A percentile compares a stretch with the other conserved stretches of the same genome.
Evolutionary conservation across 257 asterid species (phyloP).

Genomic region (Solanum sejunctum): DNA sequence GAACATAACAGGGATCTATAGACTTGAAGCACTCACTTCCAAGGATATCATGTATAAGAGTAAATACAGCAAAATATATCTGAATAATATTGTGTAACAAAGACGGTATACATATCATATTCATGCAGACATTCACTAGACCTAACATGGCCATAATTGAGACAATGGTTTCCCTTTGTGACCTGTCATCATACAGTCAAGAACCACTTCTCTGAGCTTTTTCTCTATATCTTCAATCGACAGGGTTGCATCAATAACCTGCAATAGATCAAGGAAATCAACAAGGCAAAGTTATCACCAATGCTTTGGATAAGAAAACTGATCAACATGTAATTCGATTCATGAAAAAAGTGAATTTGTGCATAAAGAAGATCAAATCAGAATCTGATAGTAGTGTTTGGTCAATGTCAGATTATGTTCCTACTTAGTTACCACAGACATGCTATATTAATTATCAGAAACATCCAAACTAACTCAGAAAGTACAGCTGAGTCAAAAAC

Average conservation of each 20-base stretch:
- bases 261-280: constrained; percentile 5
- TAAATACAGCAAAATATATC: neutral
- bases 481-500: neutral
- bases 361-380: neutral
- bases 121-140: neutral
- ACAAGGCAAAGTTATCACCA: neutral
- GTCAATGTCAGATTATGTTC: neutral
- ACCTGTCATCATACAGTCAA: constrained; percentile 43
- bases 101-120: neutral
- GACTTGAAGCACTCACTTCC: neutral
- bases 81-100: neutral
- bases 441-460: neutral
- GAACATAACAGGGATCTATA: neutral
- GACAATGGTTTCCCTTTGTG: constrained; percentile 51
- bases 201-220: constrained; percentile 29
- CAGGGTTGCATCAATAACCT: constrained; percentile 68
- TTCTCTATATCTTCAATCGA: constrained; percentile 66
- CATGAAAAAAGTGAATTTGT: neutral
- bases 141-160: constrained; percentile 42
- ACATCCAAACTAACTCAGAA: neutral
- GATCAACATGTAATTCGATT: neutral
- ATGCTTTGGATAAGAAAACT: neutral
- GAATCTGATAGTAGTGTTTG: neutral
- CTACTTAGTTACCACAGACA: neutral
- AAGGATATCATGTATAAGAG: neutral